phyloP scores from a whole-genome alignment of 805 yeast species.

The Myxozyma neotropica region DNA sequence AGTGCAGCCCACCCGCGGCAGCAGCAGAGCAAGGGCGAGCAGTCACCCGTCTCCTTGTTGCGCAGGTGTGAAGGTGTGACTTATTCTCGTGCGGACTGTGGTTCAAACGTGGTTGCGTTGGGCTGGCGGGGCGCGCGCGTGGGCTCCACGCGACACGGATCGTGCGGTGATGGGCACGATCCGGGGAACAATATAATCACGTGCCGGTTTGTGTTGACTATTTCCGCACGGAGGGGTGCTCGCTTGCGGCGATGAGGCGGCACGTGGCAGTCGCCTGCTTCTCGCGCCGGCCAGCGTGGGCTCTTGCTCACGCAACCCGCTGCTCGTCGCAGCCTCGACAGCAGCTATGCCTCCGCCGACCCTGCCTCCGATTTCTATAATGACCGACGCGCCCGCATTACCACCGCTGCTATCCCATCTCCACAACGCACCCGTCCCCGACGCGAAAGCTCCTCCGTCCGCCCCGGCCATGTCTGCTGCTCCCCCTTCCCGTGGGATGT shows the following conservation, averaged over 20 bases:
- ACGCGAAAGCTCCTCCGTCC: neutral
- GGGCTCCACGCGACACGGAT: slow-evolving; percentile 25
- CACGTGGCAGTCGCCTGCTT: slow-evolving; percentile 10
- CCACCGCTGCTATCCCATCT: slow-evolving; percentile 5
- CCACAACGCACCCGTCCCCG: neutral
- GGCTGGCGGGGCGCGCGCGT: slow-evolving; percentile 13
- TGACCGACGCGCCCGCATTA: slow-evolving; percentile 23
- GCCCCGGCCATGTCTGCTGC: slow-evolving; percentile 3
- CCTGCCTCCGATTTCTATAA: slow-evolving; percentile 27
- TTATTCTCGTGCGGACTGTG: neutral
- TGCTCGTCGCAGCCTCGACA: neutral
- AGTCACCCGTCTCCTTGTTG: no score
- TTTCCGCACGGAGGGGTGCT: neutral
- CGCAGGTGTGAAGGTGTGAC: neutral
- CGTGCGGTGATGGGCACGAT: slow-evolving; percentile 2
- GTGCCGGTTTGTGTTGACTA: no score
- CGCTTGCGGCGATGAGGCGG: slow-evolving; percentile 12
- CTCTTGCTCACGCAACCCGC: neutral
- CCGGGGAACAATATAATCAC: neutral
- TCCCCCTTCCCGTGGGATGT: slow-evolving; percentile 6
- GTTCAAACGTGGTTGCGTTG: neutral
- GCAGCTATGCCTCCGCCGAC: slow-evolving; percentile 15
- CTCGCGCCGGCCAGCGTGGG: neutral
- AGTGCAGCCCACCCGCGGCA: neutral
- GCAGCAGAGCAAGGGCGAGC: no score